phyloP scores from a whole-genome alignment of 1,139 yeast species.

The Hyphopichia khmerensis region DNA sequence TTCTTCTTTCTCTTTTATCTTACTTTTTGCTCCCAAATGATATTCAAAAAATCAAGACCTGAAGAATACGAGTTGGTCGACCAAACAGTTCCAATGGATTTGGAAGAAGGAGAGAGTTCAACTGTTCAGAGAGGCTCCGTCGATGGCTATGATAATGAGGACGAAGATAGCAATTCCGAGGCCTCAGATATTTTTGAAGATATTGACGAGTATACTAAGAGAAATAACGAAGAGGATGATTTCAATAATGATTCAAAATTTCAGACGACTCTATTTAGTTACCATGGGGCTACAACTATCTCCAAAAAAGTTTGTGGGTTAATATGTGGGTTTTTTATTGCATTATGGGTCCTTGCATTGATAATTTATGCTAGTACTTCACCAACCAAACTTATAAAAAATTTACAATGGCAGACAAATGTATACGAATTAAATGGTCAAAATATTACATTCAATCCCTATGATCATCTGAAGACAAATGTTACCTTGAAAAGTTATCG shows the following conservation, averaged over 20 bases:
- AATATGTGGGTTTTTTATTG: constrained; percentile 5
- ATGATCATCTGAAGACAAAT: constrained; percentile 25
- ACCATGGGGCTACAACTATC: constrained; percentile 13
- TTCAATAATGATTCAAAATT: constrained; percentile 26
- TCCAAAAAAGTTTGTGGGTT: constrained; percentile 8
- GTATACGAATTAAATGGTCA: constrained; percentile 22
- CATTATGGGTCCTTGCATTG: constrained; percentile 29
- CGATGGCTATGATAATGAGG: no score
- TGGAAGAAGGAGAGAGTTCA: no score
- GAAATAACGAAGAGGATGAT: constrained; percentile 12
- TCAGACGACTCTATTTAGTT: constrained; percentile 21
- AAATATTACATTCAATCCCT: constrained; percentile 34
- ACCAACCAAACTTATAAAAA: constrained; percentile 18
- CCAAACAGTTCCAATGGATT: constrained; percentile 7
- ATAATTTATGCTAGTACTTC: constrained; percentile 30
- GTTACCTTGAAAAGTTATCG: constrained; percentile 28
- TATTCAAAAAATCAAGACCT: constrained; percentile 3
- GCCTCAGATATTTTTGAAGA: constrained; percentile 32
- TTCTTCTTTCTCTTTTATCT: not conserved
- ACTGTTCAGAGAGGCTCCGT: no score
- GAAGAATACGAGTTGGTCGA: constrained; percentile 27
- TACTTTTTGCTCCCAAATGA: constrained; percentile 3
- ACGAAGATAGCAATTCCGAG: constrained; percentile 7
- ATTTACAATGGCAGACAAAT: constrained; percentile 28
- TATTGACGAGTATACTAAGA: constrained; percentile 16